Base-by-base conservation (phyloP, 1,139 yeast species). In the Pneumocystis wakefieldiae region DNA sequence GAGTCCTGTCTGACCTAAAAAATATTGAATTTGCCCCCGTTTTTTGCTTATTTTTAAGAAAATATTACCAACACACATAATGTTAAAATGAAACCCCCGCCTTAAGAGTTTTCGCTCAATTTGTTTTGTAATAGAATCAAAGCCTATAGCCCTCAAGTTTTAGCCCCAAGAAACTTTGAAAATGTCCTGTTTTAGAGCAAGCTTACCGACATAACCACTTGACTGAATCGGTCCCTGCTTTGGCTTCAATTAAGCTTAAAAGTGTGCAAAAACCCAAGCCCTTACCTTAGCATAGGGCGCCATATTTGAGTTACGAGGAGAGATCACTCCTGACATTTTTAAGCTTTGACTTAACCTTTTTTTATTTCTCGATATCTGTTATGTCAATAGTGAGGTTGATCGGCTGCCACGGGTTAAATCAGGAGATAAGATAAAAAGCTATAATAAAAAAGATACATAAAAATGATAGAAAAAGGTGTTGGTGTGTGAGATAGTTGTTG, bases 51-150 rank as follows among this genome's bases (percentile, higher is more conserved):
- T 24, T 59, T 8, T 17, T 8, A 32, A 5, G 8, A 38, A 37
- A 24, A 37, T 36, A 17, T 19, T 63, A 64, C 94, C 98, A 59
- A 92, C 97, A 63, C 87, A 87, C 94, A 92, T 90, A 66, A 92
- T 77, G 73, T 92, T 92, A 77, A 92, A 87, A 73, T 89, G 95
- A 76, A 92, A 92, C 12, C 98, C 98, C 71, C 94, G 82, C 74
- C 89, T 91, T 75, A 92, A 80, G 70, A 92, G 79, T 69, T 97
- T 83, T 74, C 87, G 89, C 75, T 92, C 97, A 72, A 92, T 92
- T 77, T 92, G 98, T 58, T 87, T 82, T 64, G 98, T 92, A 76
- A 92, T 91, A 69, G 97, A 86, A 76, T 92, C 97, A 73, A 92
- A 92, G 62, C 98, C 98, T 68, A 91, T 97, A 73, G 1, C 8